These are phyloP conservation scores for Exophiala sp. DNA, from an alignment of 2,329 filamentous ascomycete genomes.

Conservation along the genomic window DNA sequence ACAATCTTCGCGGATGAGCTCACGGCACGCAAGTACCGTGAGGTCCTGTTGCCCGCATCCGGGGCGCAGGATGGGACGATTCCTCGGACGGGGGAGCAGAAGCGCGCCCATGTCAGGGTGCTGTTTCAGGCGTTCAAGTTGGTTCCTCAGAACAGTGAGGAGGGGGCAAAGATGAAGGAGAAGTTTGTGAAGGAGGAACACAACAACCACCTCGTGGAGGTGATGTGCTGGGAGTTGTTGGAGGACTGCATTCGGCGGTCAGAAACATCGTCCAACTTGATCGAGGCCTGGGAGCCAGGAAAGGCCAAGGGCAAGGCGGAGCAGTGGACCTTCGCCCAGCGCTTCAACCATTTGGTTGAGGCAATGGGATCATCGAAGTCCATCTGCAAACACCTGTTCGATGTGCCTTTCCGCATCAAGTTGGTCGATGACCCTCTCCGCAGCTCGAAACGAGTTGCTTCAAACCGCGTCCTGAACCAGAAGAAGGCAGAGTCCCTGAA, in stretches of 20 bases:
- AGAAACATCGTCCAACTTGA: constrained; percentile 24
- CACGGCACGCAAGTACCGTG: constrained; percentile 17
- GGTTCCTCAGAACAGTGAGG: constrained; percentile 28
- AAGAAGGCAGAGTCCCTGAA: constrained; percentile 34
- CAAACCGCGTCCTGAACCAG: constrained; percentile 34
- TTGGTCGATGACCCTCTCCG: constrained; percentile 37
- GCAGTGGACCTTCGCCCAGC: constrained; percentile 26
- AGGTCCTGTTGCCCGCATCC: constrained; percentile 7
- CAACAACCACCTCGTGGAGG: constrained; percentile 30
- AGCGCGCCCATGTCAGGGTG: constrained; percentile 30
- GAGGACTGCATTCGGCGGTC: constrained; percentile 31
- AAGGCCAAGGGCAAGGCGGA: constrained; percentile 26
- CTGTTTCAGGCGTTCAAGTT: constrained; percentile 35
- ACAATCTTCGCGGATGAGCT: constrained; percentile 12
- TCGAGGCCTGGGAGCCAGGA: constrained; percentile 25
- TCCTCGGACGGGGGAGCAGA: constrained; percentile 25
- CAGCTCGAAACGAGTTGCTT: constrained; percentile 30
- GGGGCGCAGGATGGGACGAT: constrained; percentile 29
- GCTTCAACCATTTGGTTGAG: constrained; percentile 23
- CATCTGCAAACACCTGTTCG: constrained; percentile 38
- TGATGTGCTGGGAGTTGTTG: constrained; percentile 34
- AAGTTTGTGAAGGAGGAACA: constrained; percentile 31
- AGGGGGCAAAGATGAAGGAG: constrained; percentile 33
- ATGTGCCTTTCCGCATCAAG: constrained; percentile 32
- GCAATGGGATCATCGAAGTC: constrained; percentile 33